A percentile compares a stretch with the other conserved stretches of the same genome.
These are phyloP conservation scores for Colletotrichum eremochloae DNA, from an alignment of 2,329 filamentous ascomycete species.

Conservation along the genomic window DNA sequence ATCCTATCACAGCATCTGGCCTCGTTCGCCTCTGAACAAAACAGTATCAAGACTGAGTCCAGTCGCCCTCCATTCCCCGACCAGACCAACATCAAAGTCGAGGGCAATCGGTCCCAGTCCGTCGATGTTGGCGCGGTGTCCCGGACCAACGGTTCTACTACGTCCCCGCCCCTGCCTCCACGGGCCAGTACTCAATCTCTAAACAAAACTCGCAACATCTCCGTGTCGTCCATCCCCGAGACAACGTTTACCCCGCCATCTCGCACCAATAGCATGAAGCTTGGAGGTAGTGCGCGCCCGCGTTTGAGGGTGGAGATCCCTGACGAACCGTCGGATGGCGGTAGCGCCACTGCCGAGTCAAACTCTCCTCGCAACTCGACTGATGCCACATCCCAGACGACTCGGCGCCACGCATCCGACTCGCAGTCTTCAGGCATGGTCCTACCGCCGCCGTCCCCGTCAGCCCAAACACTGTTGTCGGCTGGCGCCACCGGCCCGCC, in stretches of 20 bases:
- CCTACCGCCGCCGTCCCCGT: slow-evolving; percentile 92
- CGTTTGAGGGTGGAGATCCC: slow-evolving; percentile 95
- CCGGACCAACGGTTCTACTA: slow-evolving; percentile 60
- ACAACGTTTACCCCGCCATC: slow-evolving; percentile 77
- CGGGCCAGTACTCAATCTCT: slow-evolving; percentile 63
- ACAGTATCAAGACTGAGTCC: slow-evolving; percentile 54
- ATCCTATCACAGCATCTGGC: slow-evolving; percentile 87
- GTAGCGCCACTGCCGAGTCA: slow-evolving; percentile 80
- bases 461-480: slow-evolving; percentile 85
- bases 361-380: slow-evolving; percentile 72
- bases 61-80: slow-evolving; percentile 41
- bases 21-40: slow-evolving; percentile 70
- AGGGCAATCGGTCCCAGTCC: slow-evolving; percentile 69
- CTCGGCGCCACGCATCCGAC: slow-evolving; percentile 61
- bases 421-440: slow-evolving; percentile 77
- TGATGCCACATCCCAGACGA: slow-evolving; percentile 69
- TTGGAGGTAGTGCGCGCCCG: slow-evolving; percentile 78
- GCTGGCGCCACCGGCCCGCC: slow-evolving; percentile 93
- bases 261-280: slow-evolving; percentile 81
- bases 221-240: slow-evolving; percentile 75
- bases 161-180: slow-evolving; percentile 69
- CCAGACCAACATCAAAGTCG: slow-evolving; percentile 44
- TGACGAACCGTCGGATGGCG: slow-evolving; percentile 85
- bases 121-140: slow-evolving; percentile 72
- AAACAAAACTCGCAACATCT: slow-evolving; percentile 62